phyloP scores from a whole-genome alignment of 2,329 filamentous ascomycete species.

The Sarocladiaceae sp. region DNA sequence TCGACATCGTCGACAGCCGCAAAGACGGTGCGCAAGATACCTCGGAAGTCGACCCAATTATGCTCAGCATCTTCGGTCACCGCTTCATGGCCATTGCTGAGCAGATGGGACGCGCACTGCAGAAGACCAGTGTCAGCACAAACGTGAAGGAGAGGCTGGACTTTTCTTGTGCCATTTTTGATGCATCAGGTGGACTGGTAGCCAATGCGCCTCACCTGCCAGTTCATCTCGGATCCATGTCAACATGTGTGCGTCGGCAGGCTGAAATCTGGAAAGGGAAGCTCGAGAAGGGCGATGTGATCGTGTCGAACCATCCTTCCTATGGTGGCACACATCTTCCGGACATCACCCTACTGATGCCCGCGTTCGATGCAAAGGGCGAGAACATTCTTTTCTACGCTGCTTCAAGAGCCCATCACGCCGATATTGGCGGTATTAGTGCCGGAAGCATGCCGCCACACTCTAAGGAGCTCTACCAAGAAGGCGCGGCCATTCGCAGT shows the following conservation, averaged over 20 bases:
- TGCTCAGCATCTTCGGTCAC: slow-evolving; percentile 76
- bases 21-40: slow-evolving; percentile 21
- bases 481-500: slow-evolving; percentile 59
- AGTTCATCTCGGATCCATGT: slow-evolving; percentile 79
- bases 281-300: slow-evolving; percentile 72
- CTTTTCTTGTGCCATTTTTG: slow-evolving; percentile 79
- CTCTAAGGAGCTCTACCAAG: slow-evolving; percentile 59
- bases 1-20: slow-evolving; percentile 65
- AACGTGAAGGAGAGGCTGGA: slow-evolving; percentile 81
- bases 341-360: slow-evolving; percentile 77
- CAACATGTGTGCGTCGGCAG: slow-evolving; percentile 73
- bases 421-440: slow-evolving; percentile 79
- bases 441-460: slow-evolving; percentile 79
- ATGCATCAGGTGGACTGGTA: slow-evolving; percentile 69
- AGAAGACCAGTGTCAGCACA: slow-evolving; percentile 76
- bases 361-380: slow-evolving; percentile 62
- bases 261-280: slow-evolving; percentile 76
- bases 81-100: slow-evolving; percentile 85
- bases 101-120: slow-evolving; percentile 75
- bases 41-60: slow-evolving; percentile 58
- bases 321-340: slow-evolving; percentile 80
- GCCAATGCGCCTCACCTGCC: slow-evolving; percentile 78
- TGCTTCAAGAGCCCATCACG: slow-evolving; percentile 75
- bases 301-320: slow-evolving; percentile 80
- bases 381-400: slow-evolving; percentile 78